Evolutionary conservation across 2,329 filamentous ascomycete species (phyloP).

Genomic region (Trichoderma harzianum): DNA sequence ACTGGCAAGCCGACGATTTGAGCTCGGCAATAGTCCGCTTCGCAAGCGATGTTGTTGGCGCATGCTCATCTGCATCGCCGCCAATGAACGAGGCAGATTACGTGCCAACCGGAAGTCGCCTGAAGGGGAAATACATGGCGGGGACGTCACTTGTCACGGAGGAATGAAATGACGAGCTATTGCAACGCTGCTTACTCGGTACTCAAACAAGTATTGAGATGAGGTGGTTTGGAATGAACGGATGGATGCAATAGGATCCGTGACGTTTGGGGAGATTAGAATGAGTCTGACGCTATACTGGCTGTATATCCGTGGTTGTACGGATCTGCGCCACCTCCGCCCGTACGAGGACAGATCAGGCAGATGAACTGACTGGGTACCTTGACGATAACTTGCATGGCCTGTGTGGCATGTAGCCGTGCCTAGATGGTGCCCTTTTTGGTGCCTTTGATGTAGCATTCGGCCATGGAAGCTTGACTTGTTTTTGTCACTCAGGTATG

Average conservation of each 20-base stretch:
- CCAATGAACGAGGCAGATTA: background rate
- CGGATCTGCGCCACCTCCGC: background rate
- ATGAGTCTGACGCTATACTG: background rate
- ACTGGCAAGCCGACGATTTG: background rate
- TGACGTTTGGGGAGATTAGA: background rate
- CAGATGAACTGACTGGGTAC: background rate
- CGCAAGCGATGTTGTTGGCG: background rate
- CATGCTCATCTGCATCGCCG: background rate
- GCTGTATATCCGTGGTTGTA: background rate
- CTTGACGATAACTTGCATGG: slow-evolving; percentile 1
- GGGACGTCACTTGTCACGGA: background rate
- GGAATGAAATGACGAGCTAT: background rate
- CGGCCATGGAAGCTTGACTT: background rate
- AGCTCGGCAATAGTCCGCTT: background rate
- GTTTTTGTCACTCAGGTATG: background rate
- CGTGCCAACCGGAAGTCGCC: background rate
- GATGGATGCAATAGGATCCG: background rate
- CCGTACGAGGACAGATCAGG: background rate
- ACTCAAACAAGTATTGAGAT: too few species aligned
- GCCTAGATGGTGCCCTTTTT: background rate
- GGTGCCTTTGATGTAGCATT: background rate
- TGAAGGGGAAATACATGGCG: background rate
- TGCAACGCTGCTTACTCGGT: background rate
- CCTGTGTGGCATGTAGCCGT: background rate
- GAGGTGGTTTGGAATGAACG: background rate